Base-by-base conservation (phyloP, 2,329 filamentous ascomycete genomes). In the Neofusicoccum laricinum region DNA sequence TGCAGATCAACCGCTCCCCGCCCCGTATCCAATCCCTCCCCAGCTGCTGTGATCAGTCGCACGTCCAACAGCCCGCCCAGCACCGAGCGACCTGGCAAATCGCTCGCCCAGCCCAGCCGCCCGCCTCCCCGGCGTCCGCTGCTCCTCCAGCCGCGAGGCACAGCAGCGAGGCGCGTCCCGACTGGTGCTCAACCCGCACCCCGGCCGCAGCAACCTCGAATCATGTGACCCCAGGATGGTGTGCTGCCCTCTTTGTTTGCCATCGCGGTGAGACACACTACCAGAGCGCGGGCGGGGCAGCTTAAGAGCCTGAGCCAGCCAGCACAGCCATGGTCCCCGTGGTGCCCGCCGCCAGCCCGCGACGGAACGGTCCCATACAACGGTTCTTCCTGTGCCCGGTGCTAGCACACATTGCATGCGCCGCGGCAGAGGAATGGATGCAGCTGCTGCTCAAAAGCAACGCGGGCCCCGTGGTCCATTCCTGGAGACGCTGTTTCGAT, bases 1-100 rank as follows among this genome's bases (percentile, higher is more conserved):
- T 46, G 55, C 55, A 59, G 55, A 59, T 59, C 55, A 59, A 59
- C 55, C 55, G 55, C 55, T 17, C 25, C 51, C 51, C 15, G 11
- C 19, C 40, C 40, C 55, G 55, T 36, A 46, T 58, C 55, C 55
- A 45, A 48, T 46, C 55, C 55, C 21, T 19, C 41, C 40, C 30
- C 21, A 17, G 25, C 55, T 46, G 55, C 55, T 25, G 55, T 59
- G 41, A 46, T 59, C 55, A 59, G 25, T 59, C 55, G 55, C 55
- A 46, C 55, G 41, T 17, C 41, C 25, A 15, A 12, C 15, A 43
- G 14, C 41, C 41, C n/a, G n/a, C 12, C 14, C 41, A 12, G 15
- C 15, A 17, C 55, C 30, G 25, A 12, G 40, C 55, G n/a, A 45
- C 55, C 55, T 46, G 55, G 55, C 55, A 46, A 59, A 48, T 48